These are phyloP conservation scores for Tolypocladium tropicale DNA, from an alignment of 2,329 filamentous ascomycete species.

Conservation along the genomic window DNA sequence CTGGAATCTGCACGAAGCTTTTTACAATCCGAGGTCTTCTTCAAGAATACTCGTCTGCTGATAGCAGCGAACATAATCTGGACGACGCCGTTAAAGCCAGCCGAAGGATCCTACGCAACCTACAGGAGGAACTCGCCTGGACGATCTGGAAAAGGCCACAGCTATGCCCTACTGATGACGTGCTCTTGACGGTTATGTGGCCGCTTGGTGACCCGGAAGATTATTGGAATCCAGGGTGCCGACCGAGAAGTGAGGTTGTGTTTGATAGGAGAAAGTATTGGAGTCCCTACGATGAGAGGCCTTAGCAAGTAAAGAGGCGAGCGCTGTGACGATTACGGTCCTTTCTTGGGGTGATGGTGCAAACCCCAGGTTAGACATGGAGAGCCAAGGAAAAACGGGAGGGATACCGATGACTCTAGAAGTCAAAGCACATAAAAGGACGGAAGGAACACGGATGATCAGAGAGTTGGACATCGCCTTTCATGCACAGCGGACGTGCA, in stretches of 20 bases:
- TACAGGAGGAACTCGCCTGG: slow-evolving; percentile 47
- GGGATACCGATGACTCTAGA: too few relatives aligned
- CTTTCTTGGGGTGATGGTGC: too few relatives aligned
- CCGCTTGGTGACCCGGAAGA: slow-evolving; percentile 45
- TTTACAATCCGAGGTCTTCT: slow-evolving; percentile 6
- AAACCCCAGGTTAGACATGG: too few relatives aligned
- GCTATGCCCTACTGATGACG: slow-evolving; percentile 40
- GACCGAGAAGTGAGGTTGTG: slow-evolving; percentile 15
- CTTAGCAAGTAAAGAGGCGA: neutral
- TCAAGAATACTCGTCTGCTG: neutral
- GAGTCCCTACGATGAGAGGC: slow-evolving; percentile 2
- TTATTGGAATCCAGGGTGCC: slow-evolving; percentile 29
- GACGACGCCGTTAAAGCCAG: slow-evolving; percentile 8
- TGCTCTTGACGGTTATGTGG: slow-evolving; percentile 56
- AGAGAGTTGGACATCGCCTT: too few relatives aligned
- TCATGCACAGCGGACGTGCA: too few relatives aligned
- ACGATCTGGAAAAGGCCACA: slow-evolving; percentile 47
- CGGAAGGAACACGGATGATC: too few relatives aligned
- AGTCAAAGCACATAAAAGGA: too few relatives aligned
- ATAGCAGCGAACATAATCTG: slow-evolving; percentile 1
- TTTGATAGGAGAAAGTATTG: slow-evolving; percentile 12
- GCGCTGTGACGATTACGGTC: too few relatives aligned
- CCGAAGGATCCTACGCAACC: slow-evolving; percentile 8
- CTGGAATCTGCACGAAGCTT: slow-evolving; percentile 25
- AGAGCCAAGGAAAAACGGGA: too few relatives aligned